These are phyloP conservation scores for Sporothrix luriei DNA, from an alignment of 2,329 filamentous ascomycete species.

Conservation along the genomic window DNA sequence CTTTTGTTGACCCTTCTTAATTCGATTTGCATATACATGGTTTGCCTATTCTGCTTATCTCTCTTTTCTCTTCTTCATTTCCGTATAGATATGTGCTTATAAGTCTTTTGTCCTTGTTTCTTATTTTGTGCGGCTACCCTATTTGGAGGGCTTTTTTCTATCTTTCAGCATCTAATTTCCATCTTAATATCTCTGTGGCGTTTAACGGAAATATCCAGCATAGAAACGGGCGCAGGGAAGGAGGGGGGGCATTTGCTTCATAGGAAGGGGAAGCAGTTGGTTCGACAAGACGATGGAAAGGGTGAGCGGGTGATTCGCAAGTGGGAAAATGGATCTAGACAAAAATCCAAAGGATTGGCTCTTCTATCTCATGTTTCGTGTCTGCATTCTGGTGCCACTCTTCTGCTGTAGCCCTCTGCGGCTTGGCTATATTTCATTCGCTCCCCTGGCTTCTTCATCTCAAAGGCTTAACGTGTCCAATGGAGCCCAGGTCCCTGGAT, in stretches of 20 bases:
- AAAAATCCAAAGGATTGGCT: slow-evolving; percentile 12
- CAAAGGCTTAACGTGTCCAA: not conserved
- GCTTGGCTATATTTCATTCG: not conserved
- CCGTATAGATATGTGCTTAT: slow-evolving; percentile 1
- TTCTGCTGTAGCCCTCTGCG: not conserved
- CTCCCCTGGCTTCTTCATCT: not conserved
- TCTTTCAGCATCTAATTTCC: slow-evolving; percentile 18
- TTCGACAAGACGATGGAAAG: not conserved
- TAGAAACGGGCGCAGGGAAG: not conserved
- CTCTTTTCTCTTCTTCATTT: not conserved
- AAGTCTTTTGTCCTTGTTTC: not conserved
- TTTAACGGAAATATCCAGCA: slow-evolving; percentile 21
- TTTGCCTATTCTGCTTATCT: not conserved
- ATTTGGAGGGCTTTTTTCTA: slow-evolving; percentile 1
- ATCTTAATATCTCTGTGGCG: slow-evolving; percentile 8
- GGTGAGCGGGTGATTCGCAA: not conserved
- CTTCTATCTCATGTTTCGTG: not conserved
- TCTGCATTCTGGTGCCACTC: not conserved
- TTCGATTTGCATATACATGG: slow-evolving; percentile 23
- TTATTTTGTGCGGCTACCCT: not conserved
- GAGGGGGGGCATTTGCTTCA: no score
- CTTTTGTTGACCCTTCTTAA: not conserved
- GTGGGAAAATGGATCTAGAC: slow-evolving; percentile 8
- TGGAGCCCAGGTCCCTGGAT: not conserved
- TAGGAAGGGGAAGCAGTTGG: not conserved